A percentile compares a stretch with the other conserved stretches of the same genome.
These are phyloP conservation scores for Aspergillus oerlinghausenensis DNA, from an alignment of 2,329 filamentous ascomycete genomes.

Conservation along the genomic window DNA sequence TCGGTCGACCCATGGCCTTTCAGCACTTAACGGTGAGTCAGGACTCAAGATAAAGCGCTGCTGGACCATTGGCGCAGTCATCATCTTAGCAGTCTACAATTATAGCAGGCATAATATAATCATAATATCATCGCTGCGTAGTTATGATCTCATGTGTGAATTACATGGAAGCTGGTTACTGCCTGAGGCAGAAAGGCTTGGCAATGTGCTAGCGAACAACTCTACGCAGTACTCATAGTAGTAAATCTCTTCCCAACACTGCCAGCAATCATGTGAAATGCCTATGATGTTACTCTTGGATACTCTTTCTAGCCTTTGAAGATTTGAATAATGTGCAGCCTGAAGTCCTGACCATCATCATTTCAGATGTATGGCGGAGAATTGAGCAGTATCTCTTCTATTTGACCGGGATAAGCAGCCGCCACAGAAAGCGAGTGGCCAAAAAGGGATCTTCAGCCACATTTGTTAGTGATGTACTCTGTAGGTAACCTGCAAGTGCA, in stretches of 20 bases:
- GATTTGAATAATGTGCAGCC: background rate
- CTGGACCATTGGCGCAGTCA: background rate
- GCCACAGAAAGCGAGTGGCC: background rate
- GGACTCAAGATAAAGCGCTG: too few species aligned
- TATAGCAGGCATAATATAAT: background rate
- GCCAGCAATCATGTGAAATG: too few species aligned
- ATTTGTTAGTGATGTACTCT: slow-evolving; percentile 6
- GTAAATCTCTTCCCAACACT: background rate
- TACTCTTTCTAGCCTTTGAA: background rate
- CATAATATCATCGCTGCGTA: background rate
- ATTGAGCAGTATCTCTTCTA: background rate
- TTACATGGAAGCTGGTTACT: background rate
- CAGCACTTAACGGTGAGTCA: too few species aligned
- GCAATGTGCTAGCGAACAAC: too few species aligned
- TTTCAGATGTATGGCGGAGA: background rate
- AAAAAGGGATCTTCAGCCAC: background rate
- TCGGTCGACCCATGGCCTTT: too few species aligned
- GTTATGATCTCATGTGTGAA: background rate
- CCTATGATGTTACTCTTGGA: background rate
- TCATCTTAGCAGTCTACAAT: background rate
- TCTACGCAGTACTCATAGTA: too few species aligned
- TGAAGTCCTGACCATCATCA: background rate
- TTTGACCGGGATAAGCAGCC: background rate
- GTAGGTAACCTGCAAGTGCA: slow-evolving; percentile 6
- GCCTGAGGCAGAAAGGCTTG: background rate